Evolutionary conservation across 352 stramenopile genomes (phyloP), one percentile per base, ranked within the genome.

Genomic region (Pythium utonaiense): DNA sequence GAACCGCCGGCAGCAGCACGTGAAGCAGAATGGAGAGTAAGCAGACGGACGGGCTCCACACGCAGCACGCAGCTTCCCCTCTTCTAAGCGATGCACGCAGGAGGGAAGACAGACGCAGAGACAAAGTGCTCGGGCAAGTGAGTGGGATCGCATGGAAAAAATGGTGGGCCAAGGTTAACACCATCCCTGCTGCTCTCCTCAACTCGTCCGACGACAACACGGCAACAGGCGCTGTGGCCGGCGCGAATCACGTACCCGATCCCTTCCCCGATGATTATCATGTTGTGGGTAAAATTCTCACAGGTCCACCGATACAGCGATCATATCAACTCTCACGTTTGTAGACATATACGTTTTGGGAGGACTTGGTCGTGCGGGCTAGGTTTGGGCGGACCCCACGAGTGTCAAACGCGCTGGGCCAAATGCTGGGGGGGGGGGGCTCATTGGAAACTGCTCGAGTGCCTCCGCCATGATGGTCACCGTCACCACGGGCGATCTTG

Each of bases 101-200:
- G n/a, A n/a, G n/a, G n/a, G 36, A 38, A 66, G 50, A 55, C 30
- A 60, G 50, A 56, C 58, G 36, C 34, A 16, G 28, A 41, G 49
- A 54, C 49, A 17, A 33, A 38, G 48, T 14, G 25, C 48, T 51
- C 14, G 30, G 57, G 58, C 40, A 58, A 66, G 58, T 66, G 58
- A 66, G 50, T 66, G 57, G 57, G 49, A 64, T 64, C 19, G 8
- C 31, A 45, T 45, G 38, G 38, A 45, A 48, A 60, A 38, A 40
- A 44, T 45, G 6, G 4, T 45, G 38, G 38, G 13, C 38, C 38
- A 24, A 45, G 38, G 38, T 45, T 25, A 49, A 58, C 19, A 45
- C 33, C 34, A 45, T 58, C 33, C 52, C 24, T 36, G 12, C 21
- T 19, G 22, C 41, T 48, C 41, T 13, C 42, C 27, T 34, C 48